Conservation (phyloP, 2,329 filamentous ascomycete genomes). For the Aspergillus ochraceus region DNA sequence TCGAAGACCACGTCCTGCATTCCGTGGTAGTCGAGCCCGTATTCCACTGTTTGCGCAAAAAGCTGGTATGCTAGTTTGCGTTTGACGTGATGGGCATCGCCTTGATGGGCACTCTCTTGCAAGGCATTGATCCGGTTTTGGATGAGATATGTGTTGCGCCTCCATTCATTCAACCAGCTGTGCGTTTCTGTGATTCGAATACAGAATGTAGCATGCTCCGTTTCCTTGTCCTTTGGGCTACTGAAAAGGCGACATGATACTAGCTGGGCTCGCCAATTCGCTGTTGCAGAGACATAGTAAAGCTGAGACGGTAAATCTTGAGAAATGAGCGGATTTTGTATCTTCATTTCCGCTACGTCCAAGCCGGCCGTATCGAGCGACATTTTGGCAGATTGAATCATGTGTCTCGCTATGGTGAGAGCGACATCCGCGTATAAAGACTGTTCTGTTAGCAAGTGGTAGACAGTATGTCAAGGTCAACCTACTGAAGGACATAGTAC, state of each 20-base stretch:
- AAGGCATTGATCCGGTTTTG: slow-evolving; percentile 56
- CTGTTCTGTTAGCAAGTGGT: background rate
- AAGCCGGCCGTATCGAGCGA: slow-evolving; percentile 54
- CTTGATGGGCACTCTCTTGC: slow-evolving; percentile 50
- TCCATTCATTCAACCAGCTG: slow-evolving; percentile 28
- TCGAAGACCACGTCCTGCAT: slow-evolving; percentile 61
- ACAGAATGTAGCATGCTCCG: slow-evolving; percentile 6
- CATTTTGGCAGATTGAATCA: slow-evolving; percentile 54
- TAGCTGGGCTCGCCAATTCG: background rate
- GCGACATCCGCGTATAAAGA: slow-evolving; percentile 64
- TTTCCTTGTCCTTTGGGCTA: slow-evolving; percentile 2
- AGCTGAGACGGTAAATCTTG: slow-evolving; percentile 2
- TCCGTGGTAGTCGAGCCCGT: slow-evolving; percentile 57
- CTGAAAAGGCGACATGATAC: slow-evolving; percentile 7
- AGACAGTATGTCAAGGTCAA: background rate
- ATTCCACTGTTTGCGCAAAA: slow-evolving; percentile 59
- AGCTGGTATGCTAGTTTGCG: slow-evolving; percentile 78
- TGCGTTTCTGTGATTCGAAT: background rate
- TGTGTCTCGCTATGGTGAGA: slow-evolving; percentile 65
- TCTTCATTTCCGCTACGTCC: slow-evolving; percentile 68
- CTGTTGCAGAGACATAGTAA: slow-evolving; percentile 8
- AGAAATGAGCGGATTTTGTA: slow-evolving; percentile 66
- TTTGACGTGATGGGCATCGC: slow-evolving; percentile 70
- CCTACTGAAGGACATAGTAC: slow-evolving; percentile 56
- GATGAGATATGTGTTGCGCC: slow-evolving; percentile 69